phyloP scores from a whole-genome alignment of 495 filamentous ascomycete genomes.

The Lepidopterella palustris region DNA sequence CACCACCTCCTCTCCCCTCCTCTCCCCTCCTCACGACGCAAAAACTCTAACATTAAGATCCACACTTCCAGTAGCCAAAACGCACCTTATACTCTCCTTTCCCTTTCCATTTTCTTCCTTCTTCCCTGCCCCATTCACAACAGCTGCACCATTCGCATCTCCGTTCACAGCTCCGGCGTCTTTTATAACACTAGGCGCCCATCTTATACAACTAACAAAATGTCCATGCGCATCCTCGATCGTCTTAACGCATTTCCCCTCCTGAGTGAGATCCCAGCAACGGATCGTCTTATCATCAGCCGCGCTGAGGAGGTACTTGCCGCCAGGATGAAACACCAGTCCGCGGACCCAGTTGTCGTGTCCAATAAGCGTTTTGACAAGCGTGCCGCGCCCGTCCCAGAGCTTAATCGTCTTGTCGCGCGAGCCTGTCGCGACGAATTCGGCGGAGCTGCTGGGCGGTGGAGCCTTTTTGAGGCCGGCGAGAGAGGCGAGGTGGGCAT shows the following conservation, averaged over 20 bases:
- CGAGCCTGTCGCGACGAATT: slow-evolving; percentile 86
- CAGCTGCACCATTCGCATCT: slow-evolving; percentile 26
- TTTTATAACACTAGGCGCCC: slow-evolving; percentile 76
- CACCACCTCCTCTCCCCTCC: too few species aligned
- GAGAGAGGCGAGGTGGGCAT: slow-evolving; percentile 66
- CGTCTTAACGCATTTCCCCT: slow-evolving; percentile 82
- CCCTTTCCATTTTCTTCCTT: slow-evolving; percentile 41
- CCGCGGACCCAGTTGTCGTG: slow-evolving; percentile 96
- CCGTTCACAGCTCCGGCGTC: slow-evolving; percentile 43
- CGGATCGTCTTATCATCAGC: slow-evolving; percentile 87
- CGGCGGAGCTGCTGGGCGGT: slow-evolving; percentile 62
- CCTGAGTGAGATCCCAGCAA: slow-evolving; percentile 92
- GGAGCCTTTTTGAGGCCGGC: slow-evolving; percentile 83
- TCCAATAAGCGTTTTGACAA: slow-evolving; percentile 80
- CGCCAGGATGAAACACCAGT: slow-evolving; percentile 85
- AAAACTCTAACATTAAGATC: slow-evolving; percentile 58
- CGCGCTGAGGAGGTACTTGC: slow-evolving; percentile 82
- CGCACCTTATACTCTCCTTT: slow-evolving; percentile 51
- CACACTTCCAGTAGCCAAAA: slow-evolving; percentile 59
- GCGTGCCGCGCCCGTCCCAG: slow-evolving; percentile 80
- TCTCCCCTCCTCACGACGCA: slow-evolving; percentile 35
- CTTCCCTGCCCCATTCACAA: slow-evolving; percentile 45
- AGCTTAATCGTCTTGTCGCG: slow-evolving; percentile 88
- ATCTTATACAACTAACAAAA: slow-evolving; percentile 82
- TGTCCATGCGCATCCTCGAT: slow-evolving; percentile 73